A percentile compares a stretch with the other conserved stretches of the same genome.
phyloP scores from a whole-genome alignment of 495 filamentous ascomycete genomes.

The Tuber microsphaerosporum region DNA sequence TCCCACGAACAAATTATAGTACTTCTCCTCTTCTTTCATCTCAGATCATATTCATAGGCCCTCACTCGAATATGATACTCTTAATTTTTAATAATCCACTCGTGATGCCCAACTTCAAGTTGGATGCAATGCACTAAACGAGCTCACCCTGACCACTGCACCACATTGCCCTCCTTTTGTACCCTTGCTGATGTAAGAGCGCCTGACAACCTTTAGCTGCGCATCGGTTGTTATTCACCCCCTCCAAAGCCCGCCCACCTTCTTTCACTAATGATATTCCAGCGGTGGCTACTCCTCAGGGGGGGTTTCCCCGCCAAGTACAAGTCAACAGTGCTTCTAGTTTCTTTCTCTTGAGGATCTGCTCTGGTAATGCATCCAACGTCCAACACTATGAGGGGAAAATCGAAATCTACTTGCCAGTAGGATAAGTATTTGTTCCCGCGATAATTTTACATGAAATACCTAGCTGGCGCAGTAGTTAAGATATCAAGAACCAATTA shows the following conservation, averaged over 20 bases:
- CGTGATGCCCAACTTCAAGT: background rate
- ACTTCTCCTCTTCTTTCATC: background rate
- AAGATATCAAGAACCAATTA: background rate
- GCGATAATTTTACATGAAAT: background rate
- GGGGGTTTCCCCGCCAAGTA: background rate
- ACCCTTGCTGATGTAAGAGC: background rate
- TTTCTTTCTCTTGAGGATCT: background rate
- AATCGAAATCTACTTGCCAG: background rate
- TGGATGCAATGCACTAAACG: background rate
- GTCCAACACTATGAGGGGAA: too few species aligned
- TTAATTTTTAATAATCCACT: background rate
- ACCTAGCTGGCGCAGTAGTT: background rate
- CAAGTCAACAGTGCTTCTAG: background rate
- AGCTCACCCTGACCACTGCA: too few species aligned
- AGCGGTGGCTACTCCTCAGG: background rate
- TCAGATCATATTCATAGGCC: background rate
- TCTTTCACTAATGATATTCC: background rate
- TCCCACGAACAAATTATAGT: background rate
- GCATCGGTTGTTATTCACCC: background rate
- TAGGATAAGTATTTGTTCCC: background rate
- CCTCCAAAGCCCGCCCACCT: background rate
- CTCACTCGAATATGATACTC: background rate
- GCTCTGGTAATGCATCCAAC: too few species aligned
- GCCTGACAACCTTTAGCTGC: background rate
- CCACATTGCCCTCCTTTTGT: too few species aligned